Evolutionary conservation across 495 filamentous ascomycete species (phyloP).

Genomic region (Daldinia childiae): DNA sequence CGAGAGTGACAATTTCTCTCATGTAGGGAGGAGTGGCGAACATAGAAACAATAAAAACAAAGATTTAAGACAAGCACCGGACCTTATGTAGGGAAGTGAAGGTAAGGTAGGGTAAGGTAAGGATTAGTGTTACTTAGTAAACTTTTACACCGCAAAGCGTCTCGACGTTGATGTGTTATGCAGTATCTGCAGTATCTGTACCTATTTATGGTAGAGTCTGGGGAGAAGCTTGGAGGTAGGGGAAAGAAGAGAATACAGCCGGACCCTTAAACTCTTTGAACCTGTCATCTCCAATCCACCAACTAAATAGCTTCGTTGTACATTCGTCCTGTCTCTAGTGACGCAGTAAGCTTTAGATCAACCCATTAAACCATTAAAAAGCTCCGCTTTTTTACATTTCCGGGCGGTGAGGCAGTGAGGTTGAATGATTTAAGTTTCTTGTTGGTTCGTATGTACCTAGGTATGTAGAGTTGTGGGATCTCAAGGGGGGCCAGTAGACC

Average conservation of each 20-base stretch:
- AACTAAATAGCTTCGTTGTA: slow-evolving; percentile 2
- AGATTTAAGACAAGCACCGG: neutral
- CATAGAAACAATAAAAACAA: slow-evolving; percentile 3
- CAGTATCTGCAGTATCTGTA: neutral
- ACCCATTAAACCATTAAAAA: slow-evolving; percentile 4
- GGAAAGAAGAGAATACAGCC: slow-evolving; percentile 11
- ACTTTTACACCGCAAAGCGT: slow-evolving; percentile 15
- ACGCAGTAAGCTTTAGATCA: slow-evolving; percentile 30
- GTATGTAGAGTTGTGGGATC: slow-evolving; percentile 29
- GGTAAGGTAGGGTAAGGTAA: neutral
- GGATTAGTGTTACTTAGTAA: slow-evolving; percentile 6
- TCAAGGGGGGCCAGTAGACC: slow-evolving; percentile 37
- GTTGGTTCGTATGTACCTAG: no score
- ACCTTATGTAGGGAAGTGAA: slow-evolving; percentile 15
- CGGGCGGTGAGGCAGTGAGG: slow-evolving; percentile 37
- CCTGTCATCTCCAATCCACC: slow-evolving; percentile 1
- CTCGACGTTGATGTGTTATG: slow-evolving; percentile 1
- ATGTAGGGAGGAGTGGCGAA: slow-evolving; percentile 2
- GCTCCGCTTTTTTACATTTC: slow-evolving; percentile 34
- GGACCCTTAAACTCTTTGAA: slow-evolving; percentile 2
- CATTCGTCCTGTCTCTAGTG: slow-evolving; percentile 9
- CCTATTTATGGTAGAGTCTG: slow-evolving; percentile 10
- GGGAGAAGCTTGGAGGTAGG: slow-evolving; percentile 9
- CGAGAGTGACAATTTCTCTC: slow-evolving; percentile 12
- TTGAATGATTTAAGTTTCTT: slow-evolving; percentile 21